phyloP scores from a whole-genome alignment of 345 rosid species.

The Arabis alpina region DNA sequence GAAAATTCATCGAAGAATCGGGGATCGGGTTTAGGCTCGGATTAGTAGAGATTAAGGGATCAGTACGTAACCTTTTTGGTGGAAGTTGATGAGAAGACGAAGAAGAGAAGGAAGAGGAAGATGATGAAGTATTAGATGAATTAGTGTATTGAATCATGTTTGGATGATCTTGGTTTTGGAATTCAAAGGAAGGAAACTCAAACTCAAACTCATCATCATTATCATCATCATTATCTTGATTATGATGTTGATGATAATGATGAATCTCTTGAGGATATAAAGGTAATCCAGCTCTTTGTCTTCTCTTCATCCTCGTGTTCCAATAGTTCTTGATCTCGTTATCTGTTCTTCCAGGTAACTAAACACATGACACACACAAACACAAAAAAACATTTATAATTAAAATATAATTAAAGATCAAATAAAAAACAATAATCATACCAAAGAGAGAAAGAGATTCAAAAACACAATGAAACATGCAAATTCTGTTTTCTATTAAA shows the following conservation, averaged over 20 bases:
- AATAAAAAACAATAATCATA: background rate
- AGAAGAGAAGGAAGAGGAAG: conserved; percentile 43
- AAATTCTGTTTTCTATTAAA: conserved; percentile 1
- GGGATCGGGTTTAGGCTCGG: conserved; percentile 36
- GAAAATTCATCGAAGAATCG: conserved; percentile 23
- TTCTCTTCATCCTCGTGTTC: conserved; percentile 84
- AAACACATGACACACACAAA: background rate
- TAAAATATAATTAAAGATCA: background rate
- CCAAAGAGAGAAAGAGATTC: conserved; percentile 18
- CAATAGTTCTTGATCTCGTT: conserved; percentile 92
- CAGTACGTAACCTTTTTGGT: conserved; percentile 19
- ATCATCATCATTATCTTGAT: conserved; percentile 38
- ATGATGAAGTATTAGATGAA: conserved; percentile 39
- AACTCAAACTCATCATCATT: conserved; percentile 42
- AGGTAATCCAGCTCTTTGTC: conserved; percentile 74
- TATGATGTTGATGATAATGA: background rate
- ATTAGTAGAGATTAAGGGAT: conserved; percentile 37
- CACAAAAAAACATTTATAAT: too few species aligned
- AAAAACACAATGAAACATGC: conserved; percentile 31
- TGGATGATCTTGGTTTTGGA: conserved; percentile 43
- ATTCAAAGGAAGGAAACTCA: conserved; percentile 36
- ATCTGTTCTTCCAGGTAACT: conserved; percentile 91
- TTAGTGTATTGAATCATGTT: conserved; percentile 35
- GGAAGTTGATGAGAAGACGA: conserved; percentile 39
- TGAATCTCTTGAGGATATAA: conserved; percentile 64